Evolutionary conservation across 2,329 filamentous ascomycete genomes (phyloP).

Genomic region (Atkinsonella hypoxylon): DNA sequence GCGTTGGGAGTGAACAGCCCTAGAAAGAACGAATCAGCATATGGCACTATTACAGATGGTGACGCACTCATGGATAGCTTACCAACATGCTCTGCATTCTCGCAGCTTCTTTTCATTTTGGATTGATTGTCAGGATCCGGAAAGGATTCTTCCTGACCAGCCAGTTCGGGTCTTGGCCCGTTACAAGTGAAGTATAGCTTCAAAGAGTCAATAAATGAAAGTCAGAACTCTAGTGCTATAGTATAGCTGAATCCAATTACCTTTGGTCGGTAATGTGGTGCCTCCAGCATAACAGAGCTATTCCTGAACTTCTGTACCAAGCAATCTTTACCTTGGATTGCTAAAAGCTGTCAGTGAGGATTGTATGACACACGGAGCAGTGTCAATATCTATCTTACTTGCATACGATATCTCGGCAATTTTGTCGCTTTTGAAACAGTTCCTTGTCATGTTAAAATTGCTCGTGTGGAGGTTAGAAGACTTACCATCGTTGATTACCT

Average conservation of each 20-base stretch:
- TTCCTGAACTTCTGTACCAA: conserved; percentile 93
- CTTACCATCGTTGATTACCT: conserved; percentile 58
- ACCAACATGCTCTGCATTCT: conserved; percentile 79
- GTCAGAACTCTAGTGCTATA: background rate
- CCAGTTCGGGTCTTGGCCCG: conserved; percentile 34
- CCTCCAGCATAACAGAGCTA: conserved; percentile 88
- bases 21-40: conserved; percentile 19
- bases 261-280: conserved; percentile 71
- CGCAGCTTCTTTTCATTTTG: conserved; percentile 77
- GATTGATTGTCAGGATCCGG: conserved; percentile 71
- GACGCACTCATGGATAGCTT: conserved; percentile 21
- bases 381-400: conserved; percentile 43
- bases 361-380: background rate
- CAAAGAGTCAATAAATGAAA: background rate
- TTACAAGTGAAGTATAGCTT: conserved; percentile 43
- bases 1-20: conserved; percentile 72
- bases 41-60: background rate
- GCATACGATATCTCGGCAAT: conserved; percentile 87
- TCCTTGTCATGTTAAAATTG: conserved; percentile 35
- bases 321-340: conserved; percentile 85
- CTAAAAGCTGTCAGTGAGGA: conserved; percentile 25
- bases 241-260: conserved; percentile 27
- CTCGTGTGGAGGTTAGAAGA: background rate
- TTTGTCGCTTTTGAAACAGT: conserved; percentile 73
- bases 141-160: conserved; percentile 64